Evolutionary conservation across 2,329 filamentous ascomycete species (phyloP).

Genomic region (Didymella segeticola): DNA sequence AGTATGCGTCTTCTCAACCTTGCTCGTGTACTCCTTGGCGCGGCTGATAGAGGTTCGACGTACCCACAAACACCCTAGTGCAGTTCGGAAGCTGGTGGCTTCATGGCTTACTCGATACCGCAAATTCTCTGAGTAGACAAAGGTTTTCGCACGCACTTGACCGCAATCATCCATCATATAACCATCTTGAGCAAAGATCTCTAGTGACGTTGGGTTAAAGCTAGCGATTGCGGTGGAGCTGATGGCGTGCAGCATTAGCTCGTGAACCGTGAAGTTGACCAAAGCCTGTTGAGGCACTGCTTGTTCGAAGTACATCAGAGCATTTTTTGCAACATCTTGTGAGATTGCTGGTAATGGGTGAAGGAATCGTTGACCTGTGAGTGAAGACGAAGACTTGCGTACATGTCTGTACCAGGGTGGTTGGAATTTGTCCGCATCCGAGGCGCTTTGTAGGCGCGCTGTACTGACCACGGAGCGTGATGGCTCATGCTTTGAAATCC

Average conservation of each 20-base stretch:
- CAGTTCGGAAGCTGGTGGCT: conserved; percentile 9
- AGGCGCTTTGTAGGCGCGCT: not conserved
- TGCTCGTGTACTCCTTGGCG: not conserved
- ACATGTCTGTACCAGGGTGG: not conserved
- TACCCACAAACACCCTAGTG: conserved; percentile 14
- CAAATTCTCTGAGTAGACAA: conserved; percentile 16
- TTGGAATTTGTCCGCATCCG: not conserved
- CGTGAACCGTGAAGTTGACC: not conserved
- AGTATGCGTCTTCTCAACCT: not conserved
- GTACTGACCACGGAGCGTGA: not conserved
- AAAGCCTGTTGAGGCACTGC: not conserved
- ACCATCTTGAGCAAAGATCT: conserved; percentile 22
- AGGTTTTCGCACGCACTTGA: conserved; percentile 15
- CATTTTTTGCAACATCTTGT: not conserved
- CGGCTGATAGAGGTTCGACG: conserved; percentile 6
- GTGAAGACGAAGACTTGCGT: not conserved
- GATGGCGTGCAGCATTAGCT: conserved; percentile 21
- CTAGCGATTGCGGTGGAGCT: conserved; percentile 13
- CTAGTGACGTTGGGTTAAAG: conserved; percentile 18
- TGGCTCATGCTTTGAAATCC: not conserved
- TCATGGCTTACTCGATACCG: conserved; percentile 7
- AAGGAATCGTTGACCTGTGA: not conserved
- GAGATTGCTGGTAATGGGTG: not conserved
- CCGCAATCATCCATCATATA: conserved; percentile 23
- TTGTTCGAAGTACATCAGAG: not conserved